phyloP scores from a whole-genome alignment of 106 monocot species.

The Dactylorhiza incarnata region DNA sequence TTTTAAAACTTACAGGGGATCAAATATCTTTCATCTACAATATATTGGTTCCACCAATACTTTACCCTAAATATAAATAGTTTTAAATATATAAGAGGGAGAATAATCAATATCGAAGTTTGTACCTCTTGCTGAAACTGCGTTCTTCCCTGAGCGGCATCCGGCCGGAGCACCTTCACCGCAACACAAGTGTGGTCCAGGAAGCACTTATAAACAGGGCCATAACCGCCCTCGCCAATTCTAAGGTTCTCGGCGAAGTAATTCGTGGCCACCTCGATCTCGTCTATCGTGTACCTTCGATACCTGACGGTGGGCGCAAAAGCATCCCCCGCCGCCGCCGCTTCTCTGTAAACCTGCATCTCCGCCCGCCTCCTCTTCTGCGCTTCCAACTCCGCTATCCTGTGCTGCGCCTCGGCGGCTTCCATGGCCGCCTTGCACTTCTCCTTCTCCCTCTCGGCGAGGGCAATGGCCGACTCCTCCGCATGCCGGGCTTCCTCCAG shows the following conservation, averaged over 20 bases:
- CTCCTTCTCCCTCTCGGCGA: conserved; percentile 17
- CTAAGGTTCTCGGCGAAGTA: conserved; percentile 13
- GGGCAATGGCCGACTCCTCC: conserved; percentile 12
- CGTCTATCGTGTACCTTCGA: conserved; percentile 22
- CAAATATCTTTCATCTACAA: too few species aligned
- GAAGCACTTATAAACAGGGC: conserved; percentile 22
- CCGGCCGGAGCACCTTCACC: conserved; percentile 28
- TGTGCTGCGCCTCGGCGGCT: conserved; percentile 15
- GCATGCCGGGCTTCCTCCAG: conserved; percentile 15
- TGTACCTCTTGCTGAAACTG: conserved; percentile 32
- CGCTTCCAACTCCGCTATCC: conserved; percentile 24
- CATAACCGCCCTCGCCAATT: conserved; percentile 29
- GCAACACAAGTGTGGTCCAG: conserved; percentile 30
- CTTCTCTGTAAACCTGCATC: conserved; percentile 9
- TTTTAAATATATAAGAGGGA: too few species aligned
- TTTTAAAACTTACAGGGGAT: too few species aligned
- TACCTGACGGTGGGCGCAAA: conserved; percentile 9
- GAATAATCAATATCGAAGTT: neutral
- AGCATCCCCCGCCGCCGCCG: neutral
- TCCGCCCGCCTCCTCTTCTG: conserved; percentile 20
- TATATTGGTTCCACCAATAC: too few species aligned
- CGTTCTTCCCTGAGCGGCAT: conserved; percentile 30
- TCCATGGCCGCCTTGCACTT: conserved; percentile 21
- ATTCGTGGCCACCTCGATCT: conserved; percentile 22
- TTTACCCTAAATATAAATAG: too few species aligned